Base-by-base conservation (phyloP, 148 eudicot genomes). In the Limonium bicolor region DNA sequence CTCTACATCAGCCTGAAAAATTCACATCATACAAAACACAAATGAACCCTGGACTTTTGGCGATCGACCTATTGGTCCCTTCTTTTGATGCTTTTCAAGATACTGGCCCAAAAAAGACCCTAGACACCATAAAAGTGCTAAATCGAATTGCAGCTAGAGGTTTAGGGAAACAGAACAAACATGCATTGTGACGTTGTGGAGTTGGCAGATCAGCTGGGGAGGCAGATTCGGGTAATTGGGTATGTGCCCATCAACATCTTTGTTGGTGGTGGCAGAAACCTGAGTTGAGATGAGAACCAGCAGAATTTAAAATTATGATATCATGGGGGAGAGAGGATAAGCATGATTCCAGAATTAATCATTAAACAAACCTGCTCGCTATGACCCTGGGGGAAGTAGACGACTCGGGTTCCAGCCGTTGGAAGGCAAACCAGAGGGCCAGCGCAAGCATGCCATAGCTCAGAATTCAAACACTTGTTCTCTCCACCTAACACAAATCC, bases 391-490 rank as follows among this genome's bases (percentile, higher is more conserved):
- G 96, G 96, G 36, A 86, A 82, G 79, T 86, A 86, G 46, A 82
- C 88, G 59, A 86, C 96, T 6, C 88, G 84, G 55, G 71, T 76
- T 26, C 94, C 94, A 2, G 80, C 71, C 0, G 71, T 62, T 14
- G 94, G 96, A 31, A 86, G 68, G 39, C 82, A 78, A 65, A 86
- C 96, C 24, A 86, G 65, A 58, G 96, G 96, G 20, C 96, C 96
- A 37, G 96, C 96, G 66, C 96, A 86, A 43, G 96, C 96, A 70
- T 86, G 96, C 96, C 96, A 86, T 60, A 86, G 67, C 66, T 86
- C 96, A 2, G 96, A 82, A 63, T 86, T 86, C 80, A 86, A 58
- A 60, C 88, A 78, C 63, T 82, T 78, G 54, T 73, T 86, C 18
- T 52, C 56, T 14, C 56, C 56, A 17, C 56, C 56, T 52, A 25